These are phyloP conservation scores for Solanum peruvianum DNA, from an alignment of 257 asterid species.

Conservation along the genomic window DNA sequence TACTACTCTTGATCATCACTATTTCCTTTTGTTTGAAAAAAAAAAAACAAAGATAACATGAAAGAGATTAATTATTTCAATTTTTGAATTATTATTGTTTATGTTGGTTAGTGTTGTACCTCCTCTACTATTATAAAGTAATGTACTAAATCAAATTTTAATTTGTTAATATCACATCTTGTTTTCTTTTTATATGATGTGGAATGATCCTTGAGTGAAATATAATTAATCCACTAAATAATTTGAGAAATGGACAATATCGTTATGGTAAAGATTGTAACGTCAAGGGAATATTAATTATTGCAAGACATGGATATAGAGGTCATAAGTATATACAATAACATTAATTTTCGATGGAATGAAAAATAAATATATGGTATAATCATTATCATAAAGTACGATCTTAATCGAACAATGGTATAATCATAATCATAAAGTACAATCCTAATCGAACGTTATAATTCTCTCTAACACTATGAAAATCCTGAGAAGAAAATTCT, in stretches of 20 bases:
- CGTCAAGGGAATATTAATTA: background rate
- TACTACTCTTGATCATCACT: background rate
- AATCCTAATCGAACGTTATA: background rate
- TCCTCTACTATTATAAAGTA: background rate
- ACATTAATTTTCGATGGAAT: background rate
- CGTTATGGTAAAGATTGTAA: background rate
- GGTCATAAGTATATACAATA: background rate
- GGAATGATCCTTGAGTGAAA: background rate
- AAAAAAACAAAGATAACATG: background rate
- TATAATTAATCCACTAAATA: background rate
- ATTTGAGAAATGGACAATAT: background rate
- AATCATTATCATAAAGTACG: background rate
- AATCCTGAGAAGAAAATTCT: background rate
- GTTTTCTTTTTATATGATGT: background rate
- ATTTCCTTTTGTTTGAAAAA: too few relatives aligned
- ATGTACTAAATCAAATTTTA: background rate
- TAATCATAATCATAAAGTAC: background rate
- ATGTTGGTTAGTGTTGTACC: background rate
- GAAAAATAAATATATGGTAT: background rate
- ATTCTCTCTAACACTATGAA: background rate
- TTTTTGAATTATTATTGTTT: background rate
- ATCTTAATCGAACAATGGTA: background rate
- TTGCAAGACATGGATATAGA: background rate
- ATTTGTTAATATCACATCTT: background rate
- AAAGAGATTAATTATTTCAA: background rate